phyloP scores from a whole-genome alignment of 129 eudicot genomes.

The Heracleum sosnowskyi region DNA sequence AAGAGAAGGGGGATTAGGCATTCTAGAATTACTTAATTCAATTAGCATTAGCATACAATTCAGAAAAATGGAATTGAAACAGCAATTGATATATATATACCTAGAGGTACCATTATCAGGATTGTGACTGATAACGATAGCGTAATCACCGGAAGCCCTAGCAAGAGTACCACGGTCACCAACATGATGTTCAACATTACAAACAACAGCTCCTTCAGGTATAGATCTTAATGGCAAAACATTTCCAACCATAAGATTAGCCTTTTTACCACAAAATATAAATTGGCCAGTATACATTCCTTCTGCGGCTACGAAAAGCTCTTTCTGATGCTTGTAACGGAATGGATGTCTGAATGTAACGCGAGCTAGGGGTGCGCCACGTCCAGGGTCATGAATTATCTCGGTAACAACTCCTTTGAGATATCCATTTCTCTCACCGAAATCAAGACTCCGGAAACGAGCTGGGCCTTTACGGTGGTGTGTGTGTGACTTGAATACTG shows the following conservation, averaged over 20 bases:
- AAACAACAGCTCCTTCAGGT: constrained; percentile 84
- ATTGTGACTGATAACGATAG: constrained; percentile 64
- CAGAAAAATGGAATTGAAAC: too few species aligned
- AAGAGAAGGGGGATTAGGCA: too few species aligned
- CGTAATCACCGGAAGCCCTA: constrained; percentile 76
- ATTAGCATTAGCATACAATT: too few species aligned
- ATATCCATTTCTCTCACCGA: constrained; percentile 78
- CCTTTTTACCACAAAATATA: background rate
- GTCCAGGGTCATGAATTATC: constrained; percentile 73
- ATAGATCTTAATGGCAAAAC: constrained; percentile 62
- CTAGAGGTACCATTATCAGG: constrained; percentile 75
- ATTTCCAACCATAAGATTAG: constrained; percentile 57
- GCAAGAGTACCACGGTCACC: constrained; percentile 82
- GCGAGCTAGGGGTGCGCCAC: constrained; percentile 72
- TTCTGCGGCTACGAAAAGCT: background rate
- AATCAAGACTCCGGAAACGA: constrained; percentile 62
- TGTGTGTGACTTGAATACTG: constrained; percentile 65
- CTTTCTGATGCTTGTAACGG: background rate
- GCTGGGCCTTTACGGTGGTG: constrained; percentile 88
- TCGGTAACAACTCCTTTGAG: constrained; percentile 65
- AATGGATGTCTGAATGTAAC: constrained; percentile 75
- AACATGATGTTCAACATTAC: constrained; percentile 76
- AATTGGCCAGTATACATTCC: background rate
- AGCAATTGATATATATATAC: too few species aligned
- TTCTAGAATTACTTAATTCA: too few species aligned